A percentile compares a stretch with the other conserved stretches of the same genome.
Evolutionary conservation across 805 yeast genomes (phyloP).

Genomic region (Yarrowia alimentaria): DNA sequence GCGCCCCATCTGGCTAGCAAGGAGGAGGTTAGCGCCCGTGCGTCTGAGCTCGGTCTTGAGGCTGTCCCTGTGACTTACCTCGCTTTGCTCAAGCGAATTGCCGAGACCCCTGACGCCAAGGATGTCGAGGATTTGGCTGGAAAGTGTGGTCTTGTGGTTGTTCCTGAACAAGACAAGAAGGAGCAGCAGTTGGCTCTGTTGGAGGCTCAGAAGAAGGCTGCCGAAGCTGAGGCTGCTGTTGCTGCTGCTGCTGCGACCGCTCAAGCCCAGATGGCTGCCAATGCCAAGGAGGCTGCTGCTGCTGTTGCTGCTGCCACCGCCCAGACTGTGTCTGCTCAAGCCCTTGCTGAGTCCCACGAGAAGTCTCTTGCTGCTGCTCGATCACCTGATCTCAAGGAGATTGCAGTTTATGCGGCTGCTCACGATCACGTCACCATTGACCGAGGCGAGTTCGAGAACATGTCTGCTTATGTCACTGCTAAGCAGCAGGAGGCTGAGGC

Average conservation of each 20-base stretch:
- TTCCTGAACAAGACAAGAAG: neutral
- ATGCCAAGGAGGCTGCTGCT: too few species aligned
- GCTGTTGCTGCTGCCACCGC: too few species aligned
- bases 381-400: conserved; percentile 4
- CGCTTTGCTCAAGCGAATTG: conserved; percentile 17
- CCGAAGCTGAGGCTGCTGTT: neutral
- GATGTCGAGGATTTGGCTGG: conserved; percentile 6
- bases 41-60: conserved; percentile 34
- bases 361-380: conserved; percentile 4
- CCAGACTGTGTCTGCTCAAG: neutral
- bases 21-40: conserved; percentile 36
- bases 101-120: conserved; percentile 3
- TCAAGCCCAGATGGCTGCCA: too few species aligned
- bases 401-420: conserved; percentile 11
- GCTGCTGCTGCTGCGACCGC: neutral
- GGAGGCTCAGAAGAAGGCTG: neutral
- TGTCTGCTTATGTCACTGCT: conserved; percentile 8
- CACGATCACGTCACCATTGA: conserved; percentile 4
- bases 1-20: conserved; percentile 24
- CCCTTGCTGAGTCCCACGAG: neutral
- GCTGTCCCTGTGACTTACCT: conserved; percentile 28
- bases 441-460: conserved; percentile 10
- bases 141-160: conserved; percentile 1
- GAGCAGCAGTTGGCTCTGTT: neutral
- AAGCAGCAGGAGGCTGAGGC: conserved; percentile 2